Percentiles rank a stretch among this genome's conserved stretches.
Conservation (phyloP, 805 yeast species). For the Saccharomycopsis fermentans region DNA sequence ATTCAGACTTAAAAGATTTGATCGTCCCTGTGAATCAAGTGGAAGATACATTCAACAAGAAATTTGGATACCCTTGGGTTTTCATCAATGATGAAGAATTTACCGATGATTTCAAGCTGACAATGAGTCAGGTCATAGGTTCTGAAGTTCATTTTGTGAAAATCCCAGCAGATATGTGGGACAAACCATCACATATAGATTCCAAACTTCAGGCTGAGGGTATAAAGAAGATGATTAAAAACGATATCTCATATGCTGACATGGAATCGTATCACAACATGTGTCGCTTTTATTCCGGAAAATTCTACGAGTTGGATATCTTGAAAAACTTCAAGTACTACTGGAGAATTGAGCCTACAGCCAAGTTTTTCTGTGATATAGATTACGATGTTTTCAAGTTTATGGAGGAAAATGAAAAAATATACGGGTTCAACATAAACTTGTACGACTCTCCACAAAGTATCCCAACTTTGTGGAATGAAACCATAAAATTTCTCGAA, state of each 20-base stretch:
- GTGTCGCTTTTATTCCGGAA: constrained; percentile 70
- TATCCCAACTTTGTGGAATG: constrained; percentile 56
- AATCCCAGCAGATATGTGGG: constrained; percentile 42
- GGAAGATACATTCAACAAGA: constrained; percentile 54
- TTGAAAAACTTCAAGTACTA: constrained; percentile 54
- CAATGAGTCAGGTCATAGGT: constrained; percentile 29
- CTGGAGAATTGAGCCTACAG: constrained; percentile 77
- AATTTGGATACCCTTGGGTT: constrained; percentile 73
- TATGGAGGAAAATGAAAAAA: constrained; percentile 54
- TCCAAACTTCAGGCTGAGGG: constrained; percentile 30
- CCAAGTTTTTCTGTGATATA: constrained; percentile 55
- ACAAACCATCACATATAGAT: constrained; percentile 50
- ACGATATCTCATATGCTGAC: constrained; percentile 52
- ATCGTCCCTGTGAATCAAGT: constrained; percentile 46
- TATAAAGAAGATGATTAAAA: constrained; percentile 30
- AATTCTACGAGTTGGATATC: constrained; percentile 54
- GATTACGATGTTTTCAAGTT: constrained; percentile 72
- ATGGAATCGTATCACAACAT: constrained; percentile 64
- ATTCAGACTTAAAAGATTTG: constrained; percentile 44
- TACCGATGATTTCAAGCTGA: constrained; percentile 41
- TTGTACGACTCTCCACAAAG: constrained; percentile 63
- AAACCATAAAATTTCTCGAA: constrained; percentile 49
- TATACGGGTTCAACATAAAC: constrained; percentile 64
- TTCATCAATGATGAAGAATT: constrained; percentile 67
- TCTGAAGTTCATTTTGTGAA: constrained; percentile 37